phyloP scores from a whole-genome alignment of 2,329 filamentous ascomycete genomes.

The Alternaria infectoria region DNA sequence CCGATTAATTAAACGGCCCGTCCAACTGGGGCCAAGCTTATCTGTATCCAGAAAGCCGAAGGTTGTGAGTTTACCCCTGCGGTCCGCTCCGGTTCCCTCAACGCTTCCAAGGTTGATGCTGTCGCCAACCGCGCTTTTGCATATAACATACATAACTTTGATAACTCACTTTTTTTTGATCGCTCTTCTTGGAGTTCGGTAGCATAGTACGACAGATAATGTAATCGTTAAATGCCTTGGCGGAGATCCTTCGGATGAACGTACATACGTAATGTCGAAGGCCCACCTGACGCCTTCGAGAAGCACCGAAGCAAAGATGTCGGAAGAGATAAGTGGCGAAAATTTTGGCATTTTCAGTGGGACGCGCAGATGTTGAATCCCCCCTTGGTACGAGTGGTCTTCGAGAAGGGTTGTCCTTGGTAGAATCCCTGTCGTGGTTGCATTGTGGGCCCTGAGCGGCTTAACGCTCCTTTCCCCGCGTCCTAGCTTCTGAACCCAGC shows the following conservation, averaged over 20 bases:
- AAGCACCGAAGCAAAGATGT: neutral
- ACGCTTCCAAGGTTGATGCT: neutral
- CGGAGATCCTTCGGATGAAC: neutral
- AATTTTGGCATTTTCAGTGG: neutral
- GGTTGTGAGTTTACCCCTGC: neutral
- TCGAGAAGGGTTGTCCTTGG: neutral
- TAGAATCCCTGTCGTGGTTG: neutral
- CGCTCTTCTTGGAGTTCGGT: neutral
- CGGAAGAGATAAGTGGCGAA: neutral
- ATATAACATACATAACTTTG: neutral
- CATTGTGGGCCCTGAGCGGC: neutral
- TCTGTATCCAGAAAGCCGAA: neutral
- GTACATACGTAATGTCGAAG: neutral
- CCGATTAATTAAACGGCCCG: neutral
- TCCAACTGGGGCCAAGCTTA: neutral
- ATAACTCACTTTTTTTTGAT: neutral
- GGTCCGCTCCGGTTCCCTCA: neutral
- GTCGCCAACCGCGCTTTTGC: neutral
- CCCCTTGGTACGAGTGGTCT: neutral
- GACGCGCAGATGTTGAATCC: neutral
- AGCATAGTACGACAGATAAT: neutral
- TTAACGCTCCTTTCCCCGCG: neutral
- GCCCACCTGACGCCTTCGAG: neutral
- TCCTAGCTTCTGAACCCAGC: neutral
- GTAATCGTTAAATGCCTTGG: neutral